Percentiles rank a stretch among this genome's conserved stretches.
Conservation (phyloP, 1,284 basidiomycete species). For the Sutorius eximius region DNA sequence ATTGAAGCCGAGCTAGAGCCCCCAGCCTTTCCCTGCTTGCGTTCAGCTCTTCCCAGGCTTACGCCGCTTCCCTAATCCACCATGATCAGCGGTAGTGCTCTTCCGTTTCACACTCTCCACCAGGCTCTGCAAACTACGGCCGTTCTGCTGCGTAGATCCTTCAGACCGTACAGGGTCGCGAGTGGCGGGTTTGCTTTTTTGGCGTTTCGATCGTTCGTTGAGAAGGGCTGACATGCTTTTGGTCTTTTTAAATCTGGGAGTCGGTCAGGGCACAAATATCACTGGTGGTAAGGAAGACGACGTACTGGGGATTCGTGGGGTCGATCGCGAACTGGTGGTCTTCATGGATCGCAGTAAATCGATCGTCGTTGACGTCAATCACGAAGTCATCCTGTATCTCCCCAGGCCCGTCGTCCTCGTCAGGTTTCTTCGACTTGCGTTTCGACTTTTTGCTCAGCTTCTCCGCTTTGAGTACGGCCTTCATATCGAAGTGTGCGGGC, state of each 20-base stretch:
- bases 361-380: constrained; percentile 84
- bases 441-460: constrained; percentile 59
- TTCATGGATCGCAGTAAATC: constrained; percentile 87
- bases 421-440: constrained; percentile 41
- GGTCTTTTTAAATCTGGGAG: constrained; percentile 81
- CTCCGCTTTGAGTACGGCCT: constrained; percentile 86
- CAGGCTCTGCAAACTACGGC: constrained; percentile 58
- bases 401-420: constrained; percentile 47
- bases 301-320: constrained; percentile 91
- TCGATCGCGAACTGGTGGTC: constrained; percentile 95
- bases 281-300: constrained; percentile 13
- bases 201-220: constrained; percentile 66
- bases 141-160: constrained; percentile 8
- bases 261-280: neutral
- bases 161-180: constrained; percentile 8
- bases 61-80: constrained; percentile 53
- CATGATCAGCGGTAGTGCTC: constrained; percentile 38
- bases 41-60: constrained; percentile 38
- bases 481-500: constrained; percentile 87
- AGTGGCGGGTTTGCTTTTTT: constrained; percentile 37
- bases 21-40: neutral
- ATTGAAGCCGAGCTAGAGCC: neutral
- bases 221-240: constrained; percentile 84
- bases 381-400: constrained; percentile 78
- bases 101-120: constrained; percentile 88